Evolutionary conservation across 1,284 basidiomycete species (phyloP).

Genomic region (Schizophyllum amplum): DNA sequence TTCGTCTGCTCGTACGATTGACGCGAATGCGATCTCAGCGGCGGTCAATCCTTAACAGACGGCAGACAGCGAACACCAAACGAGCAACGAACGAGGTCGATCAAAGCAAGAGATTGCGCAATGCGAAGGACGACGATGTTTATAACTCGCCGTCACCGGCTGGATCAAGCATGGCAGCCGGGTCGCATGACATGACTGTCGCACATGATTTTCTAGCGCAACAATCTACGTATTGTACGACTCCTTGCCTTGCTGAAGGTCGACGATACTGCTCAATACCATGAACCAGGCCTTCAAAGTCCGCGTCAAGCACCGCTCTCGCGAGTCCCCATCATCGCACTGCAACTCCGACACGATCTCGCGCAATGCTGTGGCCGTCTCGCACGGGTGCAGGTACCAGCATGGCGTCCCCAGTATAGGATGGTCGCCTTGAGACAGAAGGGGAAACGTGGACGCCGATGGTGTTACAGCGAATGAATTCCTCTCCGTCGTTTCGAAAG

Average conservation of each 20-base stretch:
- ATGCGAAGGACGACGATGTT: too few relatives aligned
- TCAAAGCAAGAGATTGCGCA: too few relatives aligned
- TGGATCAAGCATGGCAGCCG: background rate
- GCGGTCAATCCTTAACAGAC: background rate
- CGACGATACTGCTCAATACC: constrained; percentile 55
- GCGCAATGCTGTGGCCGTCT: constrained; percentile 52
- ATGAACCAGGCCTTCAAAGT: constrained; percentile 73
- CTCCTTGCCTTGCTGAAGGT: constrained; percentile 23
- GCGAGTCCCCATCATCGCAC: constrained; percentile 18
- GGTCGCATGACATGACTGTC: background rate
- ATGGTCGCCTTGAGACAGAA: constrained; percentile 79
- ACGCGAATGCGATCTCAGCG: background rate
- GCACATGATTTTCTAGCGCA: constrained; percentile 9
- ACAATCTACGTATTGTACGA: constrained; percentile 6
- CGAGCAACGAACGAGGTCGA: too few relatives aligned
- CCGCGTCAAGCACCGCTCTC: constrained; percentile 24
- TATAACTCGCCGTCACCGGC: background rate
- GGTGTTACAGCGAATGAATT: constrained; percentile 47
- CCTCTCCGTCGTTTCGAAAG: constrained; percentile 33
- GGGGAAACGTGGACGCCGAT: constrained; percentile 49
- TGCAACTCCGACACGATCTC: constrained; percentile 54
- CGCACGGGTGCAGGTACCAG: constrained; percentile 83
- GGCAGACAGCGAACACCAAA: too few relatives aligned
- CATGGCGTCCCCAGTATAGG: constrained; percentile 61
- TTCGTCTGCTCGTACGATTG: background rate